Base-by-base conservation (phyloP, 345 rosid genomes). In the Eucalyptus curtisii region DNA sequence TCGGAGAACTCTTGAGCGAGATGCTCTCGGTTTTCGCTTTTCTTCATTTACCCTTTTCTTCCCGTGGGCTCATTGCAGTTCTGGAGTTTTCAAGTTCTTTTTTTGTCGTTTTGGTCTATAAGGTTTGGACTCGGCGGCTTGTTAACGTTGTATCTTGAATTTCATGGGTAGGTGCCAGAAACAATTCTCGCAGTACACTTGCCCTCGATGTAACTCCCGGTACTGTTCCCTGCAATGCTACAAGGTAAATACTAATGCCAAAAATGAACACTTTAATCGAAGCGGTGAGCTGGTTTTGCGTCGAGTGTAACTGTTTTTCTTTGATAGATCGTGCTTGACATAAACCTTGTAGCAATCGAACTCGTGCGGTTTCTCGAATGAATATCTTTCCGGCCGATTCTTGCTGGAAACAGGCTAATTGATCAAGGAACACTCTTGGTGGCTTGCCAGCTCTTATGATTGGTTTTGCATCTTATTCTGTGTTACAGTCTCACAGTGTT, bases 161-260 rank as follows among this genome's bases (percentile, higher is more conserved):
- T 90, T 52, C 45, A 45, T 61, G 49, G 88, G 30, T 90, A 94
- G 97, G 71, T 96, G 99, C 89, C 96, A 95, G 89, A 98, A 96
- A 91, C 99, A 98, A 87, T 98, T 97, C 90, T 94, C 99, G 13
- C 97, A 95, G 87, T 98, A 98, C 44, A 96, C 99, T 88, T 96
- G 99, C 87, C 99, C 99, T 53, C 95, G 99, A 88, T 98, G 99
- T 94, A 97, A 96, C 91, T 93, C 95, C 47, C 96, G 99, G 2
- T 97, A 98, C 89, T 97, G 99, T 84, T 96, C 99, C 13, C 97
- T 95, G 57, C 93, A 89, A 45, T 97, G 99, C 91, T 97, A 96
- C 91, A 94, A 93, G 95, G 94, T 94, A 71, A 24, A 6, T 76
- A 40, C 47, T 76, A 76, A 20, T 20, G 91, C 53, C 37, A 5